phyloP scores from a whole-genome alignment of 2,329 filamentous ascomycete species.

The Colletotrichum shisoi region DNA sequence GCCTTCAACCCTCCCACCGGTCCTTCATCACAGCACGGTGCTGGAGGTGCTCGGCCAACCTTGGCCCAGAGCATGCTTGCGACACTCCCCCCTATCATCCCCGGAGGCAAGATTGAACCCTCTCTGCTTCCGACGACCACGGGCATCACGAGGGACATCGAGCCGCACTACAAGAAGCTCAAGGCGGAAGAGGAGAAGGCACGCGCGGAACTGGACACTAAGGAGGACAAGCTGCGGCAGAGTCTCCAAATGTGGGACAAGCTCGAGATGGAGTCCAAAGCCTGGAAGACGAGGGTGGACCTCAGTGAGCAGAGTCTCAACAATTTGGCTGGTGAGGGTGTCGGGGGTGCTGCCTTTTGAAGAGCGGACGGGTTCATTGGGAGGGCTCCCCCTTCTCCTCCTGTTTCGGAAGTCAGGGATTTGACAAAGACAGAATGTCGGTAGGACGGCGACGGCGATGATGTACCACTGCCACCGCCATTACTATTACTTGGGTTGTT shows the following conservation, averaged over 20 bases:
- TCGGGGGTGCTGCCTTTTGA: conserved; percentile 64
- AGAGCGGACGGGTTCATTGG: background rate
- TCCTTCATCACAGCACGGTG: conserved; percentile 53
- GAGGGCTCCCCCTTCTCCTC: background rate
- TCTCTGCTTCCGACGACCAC: conserved; percentile 52
- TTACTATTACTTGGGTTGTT: background rate
- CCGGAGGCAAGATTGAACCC: conserved; percentile 64
- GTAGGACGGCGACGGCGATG: conserved; percentile 7
- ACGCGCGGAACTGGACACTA: conserved; percentile 60
- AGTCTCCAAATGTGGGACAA: conserved; percentile 63
- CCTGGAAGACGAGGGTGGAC: conserved; percentile 64
- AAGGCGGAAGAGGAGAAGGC: conserved; percentile 67
- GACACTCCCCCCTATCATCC: conserved; percentile 60
- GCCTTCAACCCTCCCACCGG: conserved; percentile 67
- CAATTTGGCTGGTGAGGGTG: conserved; percentile 64
- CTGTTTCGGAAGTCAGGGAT: background rate
- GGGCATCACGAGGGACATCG: conserved; percentile 62
- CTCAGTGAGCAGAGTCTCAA: conserved; percentile 65
- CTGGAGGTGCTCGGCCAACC: conserved; percentile 51
- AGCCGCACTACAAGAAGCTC: conserved; percentile 62
- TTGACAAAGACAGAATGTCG: background rate
- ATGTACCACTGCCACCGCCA: conserved; percentile 22
- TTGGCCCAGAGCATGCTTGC: conserved; percentile 62
- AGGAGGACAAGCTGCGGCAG: conserved; percentile 64
- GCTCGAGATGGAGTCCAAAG: conserved; percentile 62